Conservation (phyloP, 345 rosid species). For the Murraya koenigii region DNA sequence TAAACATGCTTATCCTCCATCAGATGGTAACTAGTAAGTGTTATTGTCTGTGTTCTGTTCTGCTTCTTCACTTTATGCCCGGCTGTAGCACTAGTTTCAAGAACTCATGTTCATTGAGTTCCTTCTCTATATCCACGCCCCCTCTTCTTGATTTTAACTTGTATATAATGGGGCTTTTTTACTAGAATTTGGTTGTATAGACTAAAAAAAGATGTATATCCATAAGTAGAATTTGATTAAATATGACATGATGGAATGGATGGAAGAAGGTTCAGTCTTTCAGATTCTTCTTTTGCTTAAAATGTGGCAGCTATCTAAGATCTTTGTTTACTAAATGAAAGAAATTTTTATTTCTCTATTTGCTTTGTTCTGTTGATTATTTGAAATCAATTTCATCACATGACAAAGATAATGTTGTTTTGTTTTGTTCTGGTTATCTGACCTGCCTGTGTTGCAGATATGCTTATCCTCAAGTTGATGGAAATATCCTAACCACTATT, state of each 20-base stretch:
- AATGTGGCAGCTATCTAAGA: neutral
- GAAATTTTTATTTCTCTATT: neutral
- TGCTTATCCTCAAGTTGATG: slow-evolving; percentile 96
- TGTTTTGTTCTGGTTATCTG: slow-evolving; percentile 10
- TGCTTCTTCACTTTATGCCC: neutral
- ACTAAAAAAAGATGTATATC: neutral
- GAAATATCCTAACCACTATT: slow-evolving; percentile 91
- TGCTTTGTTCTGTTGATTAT: neutral
- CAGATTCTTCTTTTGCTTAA: neutral
- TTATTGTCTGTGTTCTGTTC: neutral
- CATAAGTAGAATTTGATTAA: neutral
- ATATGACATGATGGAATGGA: neutral
- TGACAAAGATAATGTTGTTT: neutral
- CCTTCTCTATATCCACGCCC: too few species aligned
- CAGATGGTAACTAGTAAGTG: neutral
- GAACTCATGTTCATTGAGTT: neutral
- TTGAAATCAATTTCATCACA: neutral
- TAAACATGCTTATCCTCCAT: neutral
- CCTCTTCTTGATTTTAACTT: neutral
- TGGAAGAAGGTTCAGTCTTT: neutral
- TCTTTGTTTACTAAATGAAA: neutral
- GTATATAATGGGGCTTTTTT: neutral
- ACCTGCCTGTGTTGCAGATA: slow-evolving; percentile 51
- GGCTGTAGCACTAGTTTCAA: neutral
- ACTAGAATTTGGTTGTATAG: neutral